Conservation (phyloP, 768 basidiomycete genomes). For the Suillus paluster region DNA sequence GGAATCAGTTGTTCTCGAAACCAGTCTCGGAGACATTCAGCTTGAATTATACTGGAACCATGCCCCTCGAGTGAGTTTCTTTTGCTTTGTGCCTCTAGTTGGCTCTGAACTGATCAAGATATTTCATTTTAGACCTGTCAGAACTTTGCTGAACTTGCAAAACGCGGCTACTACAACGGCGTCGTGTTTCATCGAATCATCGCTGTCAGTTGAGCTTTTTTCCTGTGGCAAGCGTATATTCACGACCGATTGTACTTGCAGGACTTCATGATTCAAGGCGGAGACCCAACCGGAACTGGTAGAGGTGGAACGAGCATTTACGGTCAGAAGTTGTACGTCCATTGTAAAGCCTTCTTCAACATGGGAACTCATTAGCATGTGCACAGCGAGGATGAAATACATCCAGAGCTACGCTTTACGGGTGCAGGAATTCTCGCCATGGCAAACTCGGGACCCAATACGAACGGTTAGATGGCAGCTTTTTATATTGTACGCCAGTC, state of each 20-base stretch:
- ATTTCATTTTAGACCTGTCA: constrained; percentile 74
- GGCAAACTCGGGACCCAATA: constrained; percentile 97
- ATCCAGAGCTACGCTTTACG: constrained; percentile 90
- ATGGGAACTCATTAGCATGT: not conserved
- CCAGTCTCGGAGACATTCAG: constrained; percentile 83
- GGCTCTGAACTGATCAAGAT: constrained; percentile 20
- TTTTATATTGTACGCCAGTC: constrained; percentile 19
- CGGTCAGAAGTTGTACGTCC: constrained; percentile 80
- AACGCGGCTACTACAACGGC: constrained; percentile 90
- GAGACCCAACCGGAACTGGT: constrained; percentile 96
- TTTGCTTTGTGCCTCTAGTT: constrained; percentile 1
- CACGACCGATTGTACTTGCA: constrained; percentile 33
- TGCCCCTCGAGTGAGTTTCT: constrained; percentile 64
- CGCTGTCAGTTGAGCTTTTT: constrained; percentile 51
- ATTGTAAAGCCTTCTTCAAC: not conserved
- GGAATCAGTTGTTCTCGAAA: constrained; percentile 74
- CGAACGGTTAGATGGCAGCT: constrained; percentile 59
- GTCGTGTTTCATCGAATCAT: constrained; percentile 93
- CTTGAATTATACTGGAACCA: constrained; percentile 94
- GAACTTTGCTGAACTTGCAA: constrained; percentile 93
- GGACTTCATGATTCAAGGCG: constrained; percentile 98
- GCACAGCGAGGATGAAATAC: constrained; percentile 84
- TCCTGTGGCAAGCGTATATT: not conserved
- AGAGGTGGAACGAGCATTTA: constrained; percentile 90
- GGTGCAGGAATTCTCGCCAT: constrained; percentile 96